Evolutionary conservation across 2,329 filamentous ascomycete genomes (phyloP).

Genomic region (Cladophialophora yegresii): DNA sequence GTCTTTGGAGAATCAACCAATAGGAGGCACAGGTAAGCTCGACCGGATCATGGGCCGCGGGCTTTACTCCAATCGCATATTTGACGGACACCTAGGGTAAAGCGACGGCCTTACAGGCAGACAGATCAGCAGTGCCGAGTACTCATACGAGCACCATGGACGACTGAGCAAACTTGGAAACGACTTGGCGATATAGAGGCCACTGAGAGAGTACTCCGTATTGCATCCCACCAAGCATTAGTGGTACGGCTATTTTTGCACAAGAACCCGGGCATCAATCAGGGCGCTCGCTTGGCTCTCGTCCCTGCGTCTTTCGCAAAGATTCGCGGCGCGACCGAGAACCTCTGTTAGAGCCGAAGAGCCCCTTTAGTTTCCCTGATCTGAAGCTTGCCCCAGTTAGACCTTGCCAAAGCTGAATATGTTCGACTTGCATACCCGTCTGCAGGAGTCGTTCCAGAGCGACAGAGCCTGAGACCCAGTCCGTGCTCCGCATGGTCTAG

Average conservation of each 20-base stretch:
- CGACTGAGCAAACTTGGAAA: background rate
- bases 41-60: background rate
- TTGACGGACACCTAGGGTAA: background rate
- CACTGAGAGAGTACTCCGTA: no score
- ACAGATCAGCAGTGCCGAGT: background rate
- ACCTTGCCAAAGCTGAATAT: background rate
- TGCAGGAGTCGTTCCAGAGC: slow-evolving; percentile 8
- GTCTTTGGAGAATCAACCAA: background rate
- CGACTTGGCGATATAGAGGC: background rate
- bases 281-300: background rate
- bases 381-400: background rate
- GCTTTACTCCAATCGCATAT: background rate
- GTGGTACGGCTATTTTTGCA: no score
- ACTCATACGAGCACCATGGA: background rate
- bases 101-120: background rate
- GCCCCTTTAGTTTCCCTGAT: background rate
- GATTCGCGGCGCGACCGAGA: background rate
- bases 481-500: slow-evolving; percentile 9
- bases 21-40: background rate
- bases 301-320: background rate
- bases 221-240: background rate
- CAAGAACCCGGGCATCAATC: background rate
- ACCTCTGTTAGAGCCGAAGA: background rate
- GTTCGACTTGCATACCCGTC: background rate
- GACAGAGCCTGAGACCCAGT: background rate